Conservation (phyloP, 2,329 filamentous ascomycete species). For the Talaromyces sp. region DNA sequence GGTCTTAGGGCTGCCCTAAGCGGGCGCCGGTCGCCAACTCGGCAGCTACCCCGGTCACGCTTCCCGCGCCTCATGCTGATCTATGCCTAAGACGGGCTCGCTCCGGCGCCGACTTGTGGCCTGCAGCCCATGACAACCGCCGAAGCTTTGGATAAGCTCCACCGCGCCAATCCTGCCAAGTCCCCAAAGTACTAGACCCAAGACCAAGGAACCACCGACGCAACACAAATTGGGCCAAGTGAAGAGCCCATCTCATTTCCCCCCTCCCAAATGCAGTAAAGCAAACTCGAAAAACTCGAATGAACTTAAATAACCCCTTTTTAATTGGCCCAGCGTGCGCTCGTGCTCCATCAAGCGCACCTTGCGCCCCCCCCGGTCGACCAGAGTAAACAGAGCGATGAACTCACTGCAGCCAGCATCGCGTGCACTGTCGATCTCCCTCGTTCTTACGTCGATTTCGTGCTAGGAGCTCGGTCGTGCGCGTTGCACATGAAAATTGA, state of each 20-base stretch:
- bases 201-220: neutral
- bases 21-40: neutral
- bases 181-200: neutral
- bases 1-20: neutral
- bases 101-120: neutral
- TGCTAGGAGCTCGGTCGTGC: neutral
- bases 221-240: neutral
- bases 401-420: neutral
- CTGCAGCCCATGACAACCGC: neutral
- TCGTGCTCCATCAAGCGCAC: neutral
- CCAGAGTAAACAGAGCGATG: neutral
- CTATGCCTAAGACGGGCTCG: neutral
- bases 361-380: neutral
- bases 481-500: neutral
- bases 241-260: neutral
- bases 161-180: neutral
- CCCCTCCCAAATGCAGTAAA: neutral
- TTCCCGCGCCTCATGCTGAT: neutral
- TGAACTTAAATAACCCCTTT: neutral
- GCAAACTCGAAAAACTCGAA: neutral
- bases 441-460: neutral
- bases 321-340: neutral
- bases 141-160: neutral
- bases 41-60: neutral
- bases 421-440: neutral